A percentile compares a stretch with the other conserved stretches of the same genome.
Evolutionary conservation across 2,329 filamentous ascomycete species (phyloP).

Genomic region (Cladosporium halotolerans): DNA sequence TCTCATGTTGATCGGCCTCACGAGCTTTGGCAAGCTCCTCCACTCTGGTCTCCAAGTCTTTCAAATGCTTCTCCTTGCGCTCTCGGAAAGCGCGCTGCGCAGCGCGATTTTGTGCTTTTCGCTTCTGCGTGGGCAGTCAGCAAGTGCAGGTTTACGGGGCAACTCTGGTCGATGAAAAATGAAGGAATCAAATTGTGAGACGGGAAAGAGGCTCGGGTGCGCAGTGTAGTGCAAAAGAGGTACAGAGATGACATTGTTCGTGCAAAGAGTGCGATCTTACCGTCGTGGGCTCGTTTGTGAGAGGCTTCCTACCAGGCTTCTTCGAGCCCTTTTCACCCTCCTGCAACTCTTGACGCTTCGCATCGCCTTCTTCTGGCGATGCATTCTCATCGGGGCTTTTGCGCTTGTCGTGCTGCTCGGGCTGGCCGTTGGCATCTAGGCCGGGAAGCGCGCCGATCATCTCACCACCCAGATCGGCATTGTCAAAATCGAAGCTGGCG

Average conservation of each 20-base stretch:
- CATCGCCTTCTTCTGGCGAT: constrained; percentile 58
- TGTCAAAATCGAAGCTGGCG: constrained; percentile 62
- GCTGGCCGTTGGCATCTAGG: constrained; percentile 37
- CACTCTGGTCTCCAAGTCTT: constrained; percentile 70
- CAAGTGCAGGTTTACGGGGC: not conserved
- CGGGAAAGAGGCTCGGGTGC: not conserved
- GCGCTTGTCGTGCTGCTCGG: constrained; percentile 55
- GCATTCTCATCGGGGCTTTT: constrained; percentile 61
- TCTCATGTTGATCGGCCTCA: constrained; percentile 76
- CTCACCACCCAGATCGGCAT: constrained; percentile 47
- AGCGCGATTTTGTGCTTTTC: constrained; percentile 91
- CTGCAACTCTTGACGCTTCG: constrained; percentile 73
- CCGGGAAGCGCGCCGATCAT: constrained; percentile 70
- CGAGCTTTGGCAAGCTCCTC: constrained; percentile 70
- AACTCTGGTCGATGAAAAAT: too few species aligned
- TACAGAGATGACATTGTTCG: not conserved
- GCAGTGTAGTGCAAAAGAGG: not conserved
- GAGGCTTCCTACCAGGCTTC: constrained; percentile 92
- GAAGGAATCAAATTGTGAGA: too few species aligned
- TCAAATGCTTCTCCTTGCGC: constrained; percentile 86
- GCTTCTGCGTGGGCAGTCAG: constrained; percentile 56
- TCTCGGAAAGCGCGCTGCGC: constrained; percentile 91
- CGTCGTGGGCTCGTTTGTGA: constrained; percentile 91
- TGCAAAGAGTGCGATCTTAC: constrained; percentile 53
- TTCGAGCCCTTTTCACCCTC: constrained; percentile 82